phyloP scores from a whole-genome alignment of 768 basidiomycete species.

The Boletus sp. region DNA sequence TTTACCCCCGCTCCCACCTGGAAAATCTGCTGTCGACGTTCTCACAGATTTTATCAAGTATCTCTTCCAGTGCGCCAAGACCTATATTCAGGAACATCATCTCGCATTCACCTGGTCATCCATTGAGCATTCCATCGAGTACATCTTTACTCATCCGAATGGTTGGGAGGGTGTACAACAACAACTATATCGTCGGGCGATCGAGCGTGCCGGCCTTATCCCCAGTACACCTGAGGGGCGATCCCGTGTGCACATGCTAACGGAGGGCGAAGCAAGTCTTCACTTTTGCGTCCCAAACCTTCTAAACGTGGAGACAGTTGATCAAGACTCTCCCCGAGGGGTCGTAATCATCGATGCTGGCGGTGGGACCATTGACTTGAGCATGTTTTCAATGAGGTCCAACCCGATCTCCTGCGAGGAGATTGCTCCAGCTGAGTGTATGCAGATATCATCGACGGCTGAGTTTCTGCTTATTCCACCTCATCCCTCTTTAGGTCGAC shows the following conservation, averaged over 20 bases:
- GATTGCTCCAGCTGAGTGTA: not conserved
- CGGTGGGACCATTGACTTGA: not conserved
- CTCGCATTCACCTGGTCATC: not conserved
- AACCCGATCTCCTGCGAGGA: not conserved
- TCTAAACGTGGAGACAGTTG: not conserved
- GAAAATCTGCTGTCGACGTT: not conserved
- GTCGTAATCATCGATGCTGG: not conserved
- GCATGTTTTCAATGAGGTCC: not conserved
- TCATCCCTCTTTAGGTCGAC: not conserved
- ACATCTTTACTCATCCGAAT: not conserved
- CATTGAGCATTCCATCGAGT: not conserved
- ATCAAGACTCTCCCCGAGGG: not conserved
- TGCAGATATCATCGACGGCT: not conserved
- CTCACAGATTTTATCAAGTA: not conserved
- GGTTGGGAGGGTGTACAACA: not conserved
- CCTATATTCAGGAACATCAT: not conserved
- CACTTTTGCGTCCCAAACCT: not conserved
- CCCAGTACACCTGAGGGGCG: not conserved
- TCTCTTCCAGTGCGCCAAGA: not conserved
- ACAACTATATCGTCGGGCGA: not conserved
- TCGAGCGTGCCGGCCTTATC: not conserved
- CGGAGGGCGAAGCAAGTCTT: not conserved
- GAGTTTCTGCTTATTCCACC: not conserved
- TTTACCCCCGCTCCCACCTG: not conserved
- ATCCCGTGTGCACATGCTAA: not conserved